phyloP scores from a whole-genome alignment of 192 early-diverging fungal genomes.

The Backusella psychrophila region DNA sequence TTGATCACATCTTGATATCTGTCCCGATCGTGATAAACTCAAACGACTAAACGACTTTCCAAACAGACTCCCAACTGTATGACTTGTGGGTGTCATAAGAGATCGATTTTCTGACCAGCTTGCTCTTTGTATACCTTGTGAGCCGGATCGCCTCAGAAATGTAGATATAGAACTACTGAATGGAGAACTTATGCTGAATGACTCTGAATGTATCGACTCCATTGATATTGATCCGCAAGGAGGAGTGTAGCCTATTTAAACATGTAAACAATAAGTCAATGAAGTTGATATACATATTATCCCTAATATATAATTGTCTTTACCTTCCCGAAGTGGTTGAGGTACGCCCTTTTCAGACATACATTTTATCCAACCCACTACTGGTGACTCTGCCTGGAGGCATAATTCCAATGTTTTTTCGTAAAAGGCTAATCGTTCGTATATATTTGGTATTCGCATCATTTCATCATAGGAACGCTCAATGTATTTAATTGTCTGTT shows the following conservation, averaged over 20 bases:
- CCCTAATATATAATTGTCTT: neutral
- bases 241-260: neutral
- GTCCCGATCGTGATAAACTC: neutral
- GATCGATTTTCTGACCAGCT: neutral
- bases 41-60: constrained; percentile 4
- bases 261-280: neutral
- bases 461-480: constrained; percentile 28
- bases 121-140: neutral
- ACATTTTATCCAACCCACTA: neutral
- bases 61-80: neutral
- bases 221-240: neutral
- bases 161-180: constrained; percentile 25
- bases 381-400: constrained; percentile 10
- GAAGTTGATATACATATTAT: neutral
- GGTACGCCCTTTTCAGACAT: constrained; percentile 10
- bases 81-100: neutral
- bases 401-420: constrained; percentile 25
- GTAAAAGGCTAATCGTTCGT: constrained; percentile 22
- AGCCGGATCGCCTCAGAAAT: constrained; percentile 10
- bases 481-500: neutral
- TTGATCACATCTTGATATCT: neutral
- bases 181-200: neutral
- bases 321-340: constrained; percentile 9
- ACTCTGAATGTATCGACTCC: neutral
- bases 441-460: constrained; percentile 26